Evolutionary conservation across 805 yeast species (phyloP).

Genomic region (Wickerhamiella dianesei): DNA sequence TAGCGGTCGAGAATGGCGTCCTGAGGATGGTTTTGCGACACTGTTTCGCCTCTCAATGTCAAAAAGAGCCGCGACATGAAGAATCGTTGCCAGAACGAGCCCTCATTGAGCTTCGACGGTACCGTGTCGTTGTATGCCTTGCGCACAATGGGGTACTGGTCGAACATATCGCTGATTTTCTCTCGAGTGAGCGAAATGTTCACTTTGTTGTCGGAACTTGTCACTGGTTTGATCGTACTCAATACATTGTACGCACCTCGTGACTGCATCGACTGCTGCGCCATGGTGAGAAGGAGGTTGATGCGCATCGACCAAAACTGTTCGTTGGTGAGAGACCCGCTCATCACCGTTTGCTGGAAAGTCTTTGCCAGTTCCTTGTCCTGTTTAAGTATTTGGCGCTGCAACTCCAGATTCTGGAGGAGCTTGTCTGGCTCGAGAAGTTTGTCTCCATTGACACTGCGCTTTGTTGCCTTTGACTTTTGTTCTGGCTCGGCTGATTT

Average conservation of each 20-base stretch:
- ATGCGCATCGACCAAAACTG: constrained; percentile 82
- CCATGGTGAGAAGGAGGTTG: constrained; percentile 69
- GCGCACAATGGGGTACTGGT: constrained; percentile 82
- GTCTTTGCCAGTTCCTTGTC: constrained; percentile 56
- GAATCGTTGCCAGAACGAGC: constrained; percentile 92
- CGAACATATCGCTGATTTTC: constrained; percentile 76
- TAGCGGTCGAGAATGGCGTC: constrained; percentile 79
- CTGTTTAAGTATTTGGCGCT: constrained; percentile 59
- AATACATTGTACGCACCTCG: constrained; percentile 89
- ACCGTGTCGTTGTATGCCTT: constrained; percentile 84
- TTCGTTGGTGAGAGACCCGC: constrained; percentile 56
- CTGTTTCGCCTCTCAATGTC: constrained; percentile 76
- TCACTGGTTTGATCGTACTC: constrained; percentile 87
- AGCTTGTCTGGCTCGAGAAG: constrained; percentile 39
- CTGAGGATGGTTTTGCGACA: constrained; percentile 61
- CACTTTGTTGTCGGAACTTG: constrained; percentile 83
- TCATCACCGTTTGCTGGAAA: constrained; percentile 81
- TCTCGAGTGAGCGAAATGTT: constrained; percentile 87
- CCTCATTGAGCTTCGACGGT: constrained; percentile 68
- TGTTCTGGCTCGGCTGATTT: background rate
- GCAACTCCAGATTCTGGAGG: constrained; percentile 59
- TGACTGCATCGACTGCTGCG: constrained; percentile 70
- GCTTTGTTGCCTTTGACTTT: background rate
- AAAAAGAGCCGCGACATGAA: constrained; percentile 82
- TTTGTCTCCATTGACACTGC: constrained; percentile 1